Evolutionary conservation across 2,329 filamentous ascomycete genomes (phyloP).

Genomic region (Emericellopsis cladophorae): DNA sequence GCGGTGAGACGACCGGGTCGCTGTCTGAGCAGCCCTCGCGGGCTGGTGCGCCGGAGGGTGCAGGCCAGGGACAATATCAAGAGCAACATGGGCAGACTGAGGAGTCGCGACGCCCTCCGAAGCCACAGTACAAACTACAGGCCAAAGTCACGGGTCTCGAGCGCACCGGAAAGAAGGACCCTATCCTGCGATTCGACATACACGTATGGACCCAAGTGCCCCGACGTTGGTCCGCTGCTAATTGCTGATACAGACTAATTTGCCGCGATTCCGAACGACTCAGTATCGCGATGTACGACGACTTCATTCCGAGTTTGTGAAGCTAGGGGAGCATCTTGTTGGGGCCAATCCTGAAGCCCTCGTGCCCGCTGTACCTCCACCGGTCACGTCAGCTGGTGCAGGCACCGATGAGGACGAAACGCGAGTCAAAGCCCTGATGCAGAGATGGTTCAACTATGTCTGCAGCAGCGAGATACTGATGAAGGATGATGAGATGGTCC

Average conservation of each 20-base stretch:
- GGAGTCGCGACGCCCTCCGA: constrained; percentile 43
- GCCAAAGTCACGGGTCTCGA: constrained; percentile 92
- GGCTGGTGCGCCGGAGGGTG: constrained; percentile 6
- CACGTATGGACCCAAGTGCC: constrained; percentile 49
- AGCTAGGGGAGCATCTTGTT: constrained; percentile 90
- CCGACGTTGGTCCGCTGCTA: constrained; percentile 2
- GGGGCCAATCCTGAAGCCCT: constrained; percentile 95
- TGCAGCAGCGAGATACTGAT: constrained; percentile 88
- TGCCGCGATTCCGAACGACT: constrained; percentile 94
- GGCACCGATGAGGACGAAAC: constrained; percentile 93
- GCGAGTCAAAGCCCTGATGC: constrained; percentile 77
- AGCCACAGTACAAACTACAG: constrained; percentile 72
- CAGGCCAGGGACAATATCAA: constrained; percentile 15
- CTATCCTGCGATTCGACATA: constrained; percentile 88
- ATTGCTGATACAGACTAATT: constrained; percentile 62
- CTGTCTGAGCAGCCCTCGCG: not conserved
- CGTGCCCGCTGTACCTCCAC: constrained; percentile 87
- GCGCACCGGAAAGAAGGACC: constrained; percentile 88
- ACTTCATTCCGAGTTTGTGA: constrained; percentile 89
- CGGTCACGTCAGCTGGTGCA: constrained; percentile 85
- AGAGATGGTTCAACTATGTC: constrained; percentile 90
- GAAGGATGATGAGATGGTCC: constrained; percentile 90
- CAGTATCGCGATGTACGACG: constrained; percentile 96
- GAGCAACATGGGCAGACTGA: constrained; percentile 20
- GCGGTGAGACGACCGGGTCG: not conserved